Evolutionary conservation across 345 rosid species (phyloP), one percentile per base, ranked within the genome.

Genomic region (Odontarrhena argentea): DNA sequence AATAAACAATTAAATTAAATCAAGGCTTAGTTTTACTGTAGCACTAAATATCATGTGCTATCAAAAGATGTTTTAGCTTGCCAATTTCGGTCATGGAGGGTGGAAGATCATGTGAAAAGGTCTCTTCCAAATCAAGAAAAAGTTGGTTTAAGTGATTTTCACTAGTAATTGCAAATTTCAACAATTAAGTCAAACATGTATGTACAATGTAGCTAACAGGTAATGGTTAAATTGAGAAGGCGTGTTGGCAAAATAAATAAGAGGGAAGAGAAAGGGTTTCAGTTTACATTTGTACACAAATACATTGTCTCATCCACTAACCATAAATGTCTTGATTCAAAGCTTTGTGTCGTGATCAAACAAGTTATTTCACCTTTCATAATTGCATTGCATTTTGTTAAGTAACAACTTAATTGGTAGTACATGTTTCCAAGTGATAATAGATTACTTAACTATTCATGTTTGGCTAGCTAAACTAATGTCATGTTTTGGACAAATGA

Each of bases 61-160:
- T 18, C 22, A 18, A 18, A 18, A 18, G 15, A 51, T 15, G 22
- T 18, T 9, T 50, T 18, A 18, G 26, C 26, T 50, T 32, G 37
- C 63, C 34, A 63, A 45, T 18, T 53, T 14, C 0, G 26, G 46
- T 54, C 35, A 41, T 2, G 34, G 9, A 51, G 5, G 46, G 44
- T 50, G 15, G 28, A 70, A n/a, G 14, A 44, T 55, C 63, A 62
- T 70, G 63, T 62, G 56, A 54, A 50, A 45, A 55, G 45, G 51
- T 36, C 28, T 55, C 46, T 37, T 52, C 49, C 45, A 44, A 63
- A 28, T 55, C 48, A 22, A 38, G 56, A 38, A 28, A 28, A 60
- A 36, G 44, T 51, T 18, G 67, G 60, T 69, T 34, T 35, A 60
- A 30, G 38, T 43, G 24, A 60, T 42, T 60, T 56, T 37, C 30